phyloP scores from a whole-genome alignment of 2,329 filamentous ascomycete genomes.

The Chaetomiaceae sp. region DNA sequence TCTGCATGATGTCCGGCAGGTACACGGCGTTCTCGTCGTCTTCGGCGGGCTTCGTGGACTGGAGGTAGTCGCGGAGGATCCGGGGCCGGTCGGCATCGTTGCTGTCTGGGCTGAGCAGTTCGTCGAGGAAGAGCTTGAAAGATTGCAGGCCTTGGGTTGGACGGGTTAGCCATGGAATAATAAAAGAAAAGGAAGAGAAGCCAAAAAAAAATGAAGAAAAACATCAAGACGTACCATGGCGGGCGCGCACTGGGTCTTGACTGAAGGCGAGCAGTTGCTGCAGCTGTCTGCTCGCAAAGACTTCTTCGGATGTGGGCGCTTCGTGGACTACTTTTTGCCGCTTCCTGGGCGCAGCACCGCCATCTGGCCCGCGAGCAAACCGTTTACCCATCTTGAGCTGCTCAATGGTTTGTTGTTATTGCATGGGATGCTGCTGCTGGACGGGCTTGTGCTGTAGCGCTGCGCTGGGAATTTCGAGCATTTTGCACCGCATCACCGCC shows the following conservation, averaged over 20 bases:
- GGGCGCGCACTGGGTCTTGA: slow-evolving; percentile 61
- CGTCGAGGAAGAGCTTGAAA: slow-evolving; percentile 67
- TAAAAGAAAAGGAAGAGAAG: background rate
- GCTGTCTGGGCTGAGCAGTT: slow-evolving; percentile 50
- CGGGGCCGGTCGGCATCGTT: slow-evolving; percentile 44
- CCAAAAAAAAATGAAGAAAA: background rate
- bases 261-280: slow-evolving; percentile 64
- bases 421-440: no score
- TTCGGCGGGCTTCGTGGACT: slow-evolving; percentile 46
- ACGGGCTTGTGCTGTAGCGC: no score
- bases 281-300: slow-evolving; percentile 61
- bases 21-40: slow-evolving; percentile 58
- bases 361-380: slow-evolving; percentile 36
- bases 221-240: slow-evolving; percentile 51
- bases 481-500: slow-evolving; percentile 20
- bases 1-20: slow-evolving; percentile 76
- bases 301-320: slow-evolving; percentile 54
- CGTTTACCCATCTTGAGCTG: slow-evolving; percentile 41
- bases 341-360: slow-evolving; percentile 42
- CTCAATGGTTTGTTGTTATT: background rate
- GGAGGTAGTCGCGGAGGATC: slow-evolving; percentile 67
- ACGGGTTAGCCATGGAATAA: background rate
- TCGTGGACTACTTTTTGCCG: slow-evolving; percentile 54
- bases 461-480: slow-evolving; percentile 16
- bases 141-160: slow-evolving; percentile 54